Conservation (phyloP, 495 filamentous ascomycete species). For the Tuber borchii region DNA sequence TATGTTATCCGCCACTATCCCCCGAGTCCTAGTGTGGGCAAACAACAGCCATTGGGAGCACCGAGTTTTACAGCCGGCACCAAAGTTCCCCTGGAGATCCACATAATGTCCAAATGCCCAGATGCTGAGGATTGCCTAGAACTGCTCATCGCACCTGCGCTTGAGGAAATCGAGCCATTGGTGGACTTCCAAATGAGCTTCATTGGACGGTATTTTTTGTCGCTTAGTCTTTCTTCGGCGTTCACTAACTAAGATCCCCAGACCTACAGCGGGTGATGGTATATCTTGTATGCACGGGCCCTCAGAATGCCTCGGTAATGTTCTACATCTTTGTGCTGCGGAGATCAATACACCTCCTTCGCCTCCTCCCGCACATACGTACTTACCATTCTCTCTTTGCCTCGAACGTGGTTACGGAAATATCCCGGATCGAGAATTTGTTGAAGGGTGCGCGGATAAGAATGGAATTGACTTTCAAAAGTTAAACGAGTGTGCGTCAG, state of each 20-base stretch:
- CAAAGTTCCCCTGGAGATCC: conserved; percentile 74
- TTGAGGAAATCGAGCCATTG: conserved; percentile 72
- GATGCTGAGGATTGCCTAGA: conserved; percentile 75
- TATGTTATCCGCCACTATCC: not conserved
- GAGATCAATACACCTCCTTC: conserved; percentile 52
- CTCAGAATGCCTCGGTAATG: conserved; percentile 86
- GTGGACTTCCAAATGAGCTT: conserved; percentile 87
- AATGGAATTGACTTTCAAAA: conserved; percentile 79
- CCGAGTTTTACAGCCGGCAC: not conserved
- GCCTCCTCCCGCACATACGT: conserved; percentile 67
- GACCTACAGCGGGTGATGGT: conserved; percentile 49
- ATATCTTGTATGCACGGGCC: conserved; percentile 83
- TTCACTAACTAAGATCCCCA: not conserved
- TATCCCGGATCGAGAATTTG: conserved; percentile 66
- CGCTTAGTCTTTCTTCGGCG: not conserved
- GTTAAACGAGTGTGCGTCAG: conserved; percentile 66
- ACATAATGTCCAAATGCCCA: conserved; percentile 94
- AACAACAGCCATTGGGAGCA: not conserved
- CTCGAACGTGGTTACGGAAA: conserved; percentile 61
- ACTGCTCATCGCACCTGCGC: conserved; percentile 73
- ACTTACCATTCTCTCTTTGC: conserved; percentile 86
- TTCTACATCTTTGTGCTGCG: conserved; percentile 84
- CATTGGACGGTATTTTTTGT: conserved; percentile 64
- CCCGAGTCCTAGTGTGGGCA: not conserved
- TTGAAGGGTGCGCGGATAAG: conserved; percentile 79